These are phyloP conservation scores for Thelonectria discophora DNA, from an alignment of 2,329 filamentous ascomycete genomes.

Conservation along the genomic window DNA sequence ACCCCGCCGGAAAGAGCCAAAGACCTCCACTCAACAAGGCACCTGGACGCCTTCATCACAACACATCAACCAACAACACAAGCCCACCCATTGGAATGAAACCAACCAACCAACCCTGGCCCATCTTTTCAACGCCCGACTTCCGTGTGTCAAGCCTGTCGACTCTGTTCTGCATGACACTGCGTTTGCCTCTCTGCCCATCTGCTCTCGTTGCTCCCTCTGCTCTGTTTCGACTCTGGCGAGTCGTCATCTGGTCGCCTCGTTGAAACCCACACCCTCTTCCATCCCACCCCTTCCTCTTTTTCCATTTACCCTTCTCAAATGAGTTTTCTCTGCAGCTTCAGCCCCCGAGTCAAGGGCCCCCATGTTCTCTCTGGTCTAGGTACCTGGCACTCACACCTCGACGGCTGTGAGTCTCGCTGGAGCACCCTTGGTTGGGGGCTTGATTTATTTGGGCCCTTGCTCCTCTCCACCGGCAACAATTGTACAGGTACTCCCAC, in stretches of 20 bases:
- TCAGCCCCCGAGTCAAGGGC: not conserved
- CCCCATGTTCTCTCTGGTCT: slow-evolving; percentile 2
- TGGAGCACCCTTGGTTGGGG: not conserved
- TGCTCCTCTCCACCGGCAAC: not conserved
- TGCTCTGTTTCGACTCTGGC: too few relatives aligned
- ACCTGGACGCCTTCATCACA: not conserved
- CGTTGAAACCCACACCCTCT: not conserved
- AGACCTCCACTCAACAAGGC: not conserved
- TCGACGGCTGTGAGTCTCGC: not conserved
- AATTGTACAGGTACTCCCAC: not conserved
- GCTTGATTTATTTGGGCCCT: slow-evolving; percentile 7
- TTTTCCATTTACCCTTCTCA: not conserved
- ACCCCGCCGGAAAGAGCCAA: not conserved
- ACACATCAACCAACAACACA: not conserved
- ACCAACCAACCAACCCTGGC: not conserved
- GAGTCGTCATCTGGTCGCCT: not conserved
- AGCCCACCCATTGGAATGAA: not conserved
- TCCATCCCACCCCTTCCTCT: not conserved
- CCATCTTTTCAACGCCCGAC: not conserved
- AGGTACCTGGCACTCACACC: not conserved
- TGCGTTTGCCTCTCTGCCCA: not conserved
- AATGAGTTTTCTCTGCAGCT: not conserved
- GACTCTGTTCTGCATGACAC: not conserved
- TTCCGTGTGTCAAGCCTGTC: not conserved
- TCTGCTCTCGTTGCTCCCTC: not conserved